Base-by-base conservation (phyloP, 169 alveolate species). In the Plasmodium falciparum region DNA sequence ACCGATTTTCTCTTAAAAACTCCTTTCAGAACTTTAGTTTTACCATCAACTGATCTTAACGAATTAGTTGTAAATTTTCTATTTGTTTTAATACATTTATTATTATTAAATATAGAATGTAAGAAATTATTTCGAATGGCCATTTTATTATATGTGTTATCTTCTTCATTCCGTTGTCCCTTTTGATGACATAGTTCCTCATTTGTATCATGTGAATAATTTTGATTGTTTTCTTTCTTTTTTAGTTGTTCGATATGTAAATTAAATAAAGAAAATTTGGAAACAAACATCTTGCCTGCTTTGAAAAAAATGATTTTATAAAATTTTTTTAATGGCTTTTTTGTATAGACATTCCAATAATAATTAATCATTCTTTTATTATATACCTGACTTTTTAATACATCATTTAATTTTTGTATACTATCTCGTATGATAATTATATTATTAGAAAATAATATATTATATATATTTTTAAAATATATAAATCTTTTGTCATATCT, bases 281-380 rank as follows among this genome's bases (percentile, higher is more conserved):
- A 13, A 11, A 83, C 26, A 70, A 20, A 70, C 70, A 83, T 83
- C 26, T 83, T 67, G 22, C 33, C 58, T 11, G 69, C 24, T 69
- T 45, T 69, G 47, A 69, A 56, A 61, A 69, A 83, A 33, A 83
- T 83, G 3, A 83, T 61, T 69, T 58, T 67, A 22, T 62, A 83
- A 45, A 20, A 83, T 39, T 83, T 83, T 17, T 26, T 69, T 61
- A 83, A 12, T 39, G 11, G 6, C 11, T 50, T 22, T 54, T 47
- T 50, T 24, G 91, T 66, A 69, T 83, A 83, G 0, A 83, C 50
- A 69, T 83, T 58, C 91, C 91, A 83, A 47, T 83, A 83, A 26
- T 83, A 83, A 24, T 54, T 67, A n/a, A 69, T 72, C 8, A 54
- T 69, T 69, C 67, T 83, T 47, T 24, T 39, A 4, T 52, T 70